Evolutionary conservation across 164 flowering plant species (phyloP), one percentile per base, ranked within the genome.

Genomic region (Echeveria elegans): DNA sequence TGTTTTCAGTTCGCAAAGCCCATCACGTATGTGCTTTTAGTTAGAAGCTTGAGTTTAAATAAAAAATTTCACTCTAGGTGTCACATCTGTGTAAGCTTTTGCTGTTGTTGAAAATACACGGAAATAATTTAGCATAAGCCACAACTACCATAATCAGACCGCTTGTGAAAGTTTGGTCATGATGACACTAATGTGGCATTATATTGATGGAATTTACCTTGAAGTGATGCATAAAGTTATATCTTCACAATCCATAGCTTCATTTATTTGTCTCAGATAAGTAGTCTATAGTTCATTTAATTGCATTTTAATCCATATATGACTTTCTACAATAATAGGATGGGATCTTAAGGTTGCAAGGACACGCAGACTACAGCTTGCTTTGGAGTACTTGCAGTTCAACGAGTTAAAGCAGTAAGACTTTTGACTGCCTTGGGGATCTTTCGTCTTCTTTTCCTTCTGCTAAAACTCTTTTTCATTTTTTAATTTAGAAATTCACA

Each of bases 331-430:
- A 23, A 23, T 82, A 60, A 47, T 84, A 93, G 98, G 96, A 38
- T 94, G 97, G 98, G 87, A 80, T 70, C 66, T 88, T 71, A 86
- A 78, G 76, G 37, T 85, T 67, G 77, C 89, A 73, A 86, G 96
- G 69, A 77, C 86, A 71, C 88, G 96, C 41, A 86, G 82, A 58
- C 71, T 94, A 79, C 92, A 91, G 72, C 70, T 91, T 78, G 88
- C 96, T 45, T 75, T 94, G 86, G 80, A 85, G 53, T 91, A 85
- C 81, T 77, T 89, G 80, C 86, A 82, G 72, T 82, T 76, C 79
- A 88, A 91, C 32, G 97, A 91, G 72, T 82, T 91, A 71, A 83
- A 94, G 73, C 75, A 70, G 97, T 91, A 80, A 82, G 88, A 71
- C 66, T 70, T 56, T 67, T 11, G 34, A 10, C 41, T 19, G n/a